Conservation (phyloP, 345 rosid species). For the Theobroma cacao region DNA sequence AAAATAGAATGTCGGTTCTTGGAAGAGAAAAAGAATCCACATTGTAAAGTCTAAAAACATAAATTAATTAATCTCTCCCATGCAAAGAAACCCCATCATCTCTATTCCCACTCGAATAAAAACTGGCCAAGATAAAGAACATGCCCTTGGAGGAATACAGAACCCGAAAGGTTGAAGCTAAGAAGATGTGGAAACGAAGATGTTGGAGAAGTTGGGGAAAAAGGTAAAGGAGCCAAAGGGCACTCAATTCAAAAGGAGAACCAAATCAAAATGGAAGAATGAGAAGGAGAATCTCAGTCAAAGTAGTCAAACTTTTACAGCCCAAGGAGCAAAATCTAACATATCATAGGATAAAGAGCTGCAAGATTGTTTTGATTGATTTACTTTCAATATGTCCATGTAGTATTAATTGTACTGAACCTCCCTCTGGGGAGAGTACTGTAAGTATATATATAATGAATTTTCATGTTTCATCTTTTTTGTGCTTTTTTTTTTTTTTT, state of each 20-base stretch:
- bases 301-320: conserved; percentile 36
- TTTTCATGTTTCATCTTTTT: conserved; percentile 5
- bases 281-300: conserved; percentile 33
- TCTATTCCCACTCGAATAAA: background rate
- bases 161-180: conserved; percentile 10
- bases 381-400: background rate
- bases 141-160: background rate
- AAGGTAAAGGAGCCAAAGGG: conserved; percentile 13
- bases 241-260: conserved; percentile 22
- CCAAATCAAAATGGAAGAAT: conserved; percentile 39
- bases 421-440: background rate
- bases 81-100: conserved; percentile 7
- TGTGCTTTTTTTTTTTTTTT: background rate
- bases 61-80: conserved; percentile 9
- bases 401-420: background rate
- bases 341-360: conserved; percentile 30
- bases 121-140: background rate
- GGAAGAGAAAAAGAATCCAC: conserved; percentile 29
- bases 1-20: conserved; percentile 21
- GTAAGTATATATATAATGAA: background rate
- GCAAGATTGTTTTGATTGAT: conserved; percentile 6
- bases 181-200: conserved; percentile 10
- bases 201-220: background rate
- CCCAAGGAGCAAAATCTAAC: conserved; percentile 33
- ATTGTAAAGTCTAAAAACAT: conserved; percentile 21